These are phyloP conservation scores for Eremomyces bilateralis DNA, from an alignment of 495 filamentous ascomycete genomes.

Conservation along the genomic window DNA sequence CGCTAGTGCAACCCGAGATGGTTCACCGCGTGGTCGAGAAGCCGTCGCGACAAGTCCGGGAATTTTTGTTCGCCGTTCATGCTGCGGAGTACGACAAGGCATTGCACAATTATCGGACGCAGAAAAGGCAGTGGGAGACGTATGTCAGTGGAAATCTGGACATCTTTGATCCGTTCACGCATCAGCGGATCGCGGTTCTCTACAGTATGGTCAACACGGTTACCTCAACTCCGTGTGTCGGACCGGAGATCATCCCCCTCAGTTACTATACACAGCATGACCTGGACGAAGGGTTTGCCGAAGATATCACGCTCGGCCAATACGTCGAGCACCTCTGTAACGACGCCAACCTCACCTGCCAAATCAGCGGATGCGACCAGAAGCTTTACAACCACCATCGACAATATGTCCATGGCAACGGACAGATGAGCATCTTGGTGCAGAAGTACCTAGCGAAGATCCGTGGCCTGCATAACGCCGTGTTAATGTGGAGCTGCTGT, in stretches of 20 bases:
- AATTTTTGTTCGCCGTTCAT: conserved; percentile 83
- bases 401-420: conserved; percentile 93
- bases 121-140: conserved; percentile 87
- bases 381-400: conserved; percentile 86
- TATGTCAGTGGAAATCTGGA: conserved; percentile 65
- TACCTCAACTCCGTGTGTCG: conserved; percentile 78
- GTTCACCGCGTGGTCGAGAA: conserved; percentile 58
- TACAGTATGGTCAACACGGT: conserved; percentile 80
- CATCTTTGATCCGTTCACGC: conserved; percentile 79
- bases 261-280: conserved; percentile 86
- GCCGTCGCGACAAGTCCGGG: conserved; percentile 65
- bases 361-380: conserved; percentile 64
- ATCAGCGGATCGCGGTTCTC: conserved; percentile 89
- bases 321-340: conserved; percentile 85
- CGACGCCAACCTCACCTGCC: conserved; percentile 50
- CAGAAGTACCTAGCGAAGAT: conserved; percentile 52
- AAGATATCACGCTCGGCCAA: conserved; percentile 82
- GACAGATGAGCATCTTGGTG: conserved; percentile 73
- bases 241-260: conserved; percentile 66
- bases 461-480: conserved; percentile 48
- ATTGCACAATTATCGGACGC: conserved; percentile 78
- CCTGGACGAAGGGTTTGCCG: conserved; percentile 42
- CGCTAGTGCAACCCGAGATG: conserved; percentile 86
- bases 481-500: conserved; percentile 96
- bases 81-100: conserved; percentile 94